A percentile compares a stretch with the other conserved stretches of the same genome.
phyloP scores from a whole-genome alignment of 2,329 filamentous ascomycete genomes.

The Fusarium sp. region DNA sequence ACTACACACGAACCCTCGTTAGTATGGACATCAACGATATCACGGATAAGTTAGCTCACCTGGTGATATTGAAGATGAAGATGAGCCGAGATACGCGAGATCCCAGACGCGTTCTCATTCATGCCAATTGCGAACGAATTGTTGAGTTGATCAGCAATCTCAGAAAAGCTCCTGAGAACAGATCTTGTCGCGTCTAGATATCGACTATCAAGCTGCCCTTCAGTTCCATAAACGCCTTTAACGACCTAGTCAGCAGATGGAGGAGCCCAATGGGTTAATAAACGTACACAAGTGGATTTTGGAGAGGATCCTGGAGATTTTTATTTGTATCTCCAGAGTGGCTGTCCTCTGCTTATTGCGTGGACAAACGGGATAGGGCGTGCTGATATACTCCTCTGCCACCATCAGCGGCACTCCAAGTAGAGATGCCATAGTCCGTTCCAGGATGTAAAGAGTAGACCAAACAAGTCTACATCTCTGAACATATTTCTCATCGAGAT shows the following conservation, averaged over 20 bases:
- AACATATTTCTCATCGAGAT: not conserved
- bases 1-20: not conserved
- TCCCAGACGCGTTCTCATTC: not conserved
- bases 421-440: not conserved
- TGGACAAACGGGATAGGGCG: not conserved
- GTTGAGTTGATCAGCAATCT: not conserved
- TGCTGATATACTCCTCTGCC: not conserved
- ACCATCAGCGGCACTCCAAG: not conserved
- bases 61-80: not conserved
- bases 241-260: no score
- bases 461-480: not conserved
- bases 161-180: not conserved
- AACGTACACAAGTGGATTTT: not conserved
- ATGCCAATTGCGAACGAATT: not conserved
- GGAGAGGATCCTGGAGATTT: not conserved
- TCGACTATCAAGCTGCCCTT: not conserved
- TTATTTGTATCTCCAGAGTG: not conserved
- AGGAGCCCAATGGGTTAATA: no score
- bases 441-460: not conserved
- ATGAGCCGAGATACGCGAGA: not conserved
- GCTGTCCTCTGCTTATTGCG: not conserved
- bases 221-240: not conserved
- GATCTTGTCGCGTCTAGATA: not conserved
- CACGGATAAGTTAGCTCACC: accelerated
- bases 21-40: not conserved